A percentile compares a stretch with the other conserved stretches of the same genome.
These are phyloP conservation scores for Tetrastigma voinierianum DNA, from an alignment of 164 flowering plant genomes.

Conservation along the genomic window DNA sequence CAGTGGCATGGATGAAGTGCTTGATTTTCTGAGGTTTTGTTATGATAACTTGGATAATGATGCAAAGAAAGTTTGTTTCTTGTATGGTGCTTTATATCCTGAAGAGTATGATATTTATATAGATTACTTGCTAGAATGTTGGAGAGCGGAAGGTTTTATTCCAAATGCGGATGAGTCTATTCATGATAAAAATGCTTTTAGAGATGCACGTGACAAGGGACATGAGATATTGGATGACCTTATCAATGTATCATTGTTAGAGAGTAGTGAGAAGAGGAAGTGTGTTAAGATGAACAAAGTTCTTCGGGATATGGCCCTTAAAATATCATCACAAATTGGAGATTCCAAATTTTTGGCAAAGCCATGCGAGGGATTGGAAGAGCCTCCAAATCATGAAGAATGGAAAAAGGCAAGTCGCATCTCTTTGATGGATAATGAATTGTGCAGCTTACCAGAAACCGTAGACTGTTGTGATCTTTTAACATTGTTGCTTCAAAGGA, in stretches of 20 bases:
- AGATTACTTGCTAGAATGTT: conserved; percentile 14
- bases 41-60: conserved; percentile 5
- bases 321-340: not conserved
- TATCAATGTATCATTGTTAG: not conserved
- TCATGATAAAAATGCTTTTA: not conserved
- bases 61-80: conserved; percentile 1
- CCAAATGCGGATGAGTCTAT: not conserved
- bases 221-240: conserved; percentile 1
- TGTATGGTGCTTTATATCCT: conserved; percentile 11
- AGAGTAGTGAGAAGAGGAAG: not conserved
- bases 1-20: conserved; percentile 11
- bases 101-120: conserved; percentile 5
- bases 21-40: conserved; percentile 6
- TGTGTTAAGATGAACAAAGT: not conserved
- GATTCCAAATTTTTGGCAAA: not conserved
- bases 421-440: conserved; percentile 1
- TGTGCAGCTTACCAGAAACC: not conserved
- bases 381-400: conserved; percentile 1
- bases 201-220: not conserved
- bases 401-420: conserved; percentile 6
- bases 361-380: not conserved
- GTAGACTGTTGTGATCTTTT: not conserved
- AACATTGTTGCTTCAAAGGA: conserved; percentile 10
- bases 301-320: not conserved
- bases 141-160: conserved; percentile 8